A percentile compares a stretch with the other conserved stretches of the same genome.
These are phyloP conservation scores for Fremontodendron californicum DNA, from an alignment of 345 rosid species.

Conservation along the genomic window DNA sequence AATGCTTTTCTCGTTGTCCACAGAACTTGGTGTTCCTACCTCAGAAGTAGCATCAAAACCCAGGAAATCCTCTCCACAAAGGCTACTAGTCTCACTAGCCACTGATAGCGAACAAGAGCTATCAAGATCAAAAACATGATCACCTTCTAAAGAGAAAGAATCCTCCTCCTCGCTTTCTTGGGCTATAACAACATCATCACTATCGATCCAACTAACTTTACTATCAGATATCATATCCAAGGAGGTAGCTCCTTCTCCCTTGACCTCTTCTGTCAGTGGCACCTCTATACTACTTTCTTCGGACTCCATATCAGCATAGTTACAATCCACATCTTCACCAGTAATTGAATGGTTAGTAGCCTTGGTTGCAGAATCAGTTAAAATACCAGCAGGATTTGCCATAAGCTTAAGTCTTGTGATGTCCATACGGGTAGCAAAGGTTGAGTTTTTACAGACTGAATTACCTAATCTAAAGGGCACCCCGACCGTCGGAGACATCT, in stretches of 20 bases:
- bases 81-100: constrained; percentile 71
- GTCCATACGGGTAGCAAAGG: constrained; percentile 33
- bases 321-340: constrained; percentile 33
- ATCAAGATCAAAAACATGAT: constrained; percentile 45
- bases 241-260: constrained; percentile 22
- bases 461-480: constrained; percentile 57
- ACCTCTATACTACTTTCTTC: constrained; percentile 30
- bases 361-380: constrained; percentile 43
- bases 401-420: constrained; percentile 37
- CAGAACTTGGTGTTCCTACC: constrained; percentile 28
- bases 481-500: constrained; percentile 45
- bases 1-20: constrained; percentile 37
- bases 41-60: constrained; percentile 45
- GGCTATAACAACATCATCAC: constrained; percentile 30
- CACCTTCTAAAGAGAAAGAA: constrained; percentile 56
- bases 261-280: constrained; percentile 25
- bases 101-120: constrained; percentile 57
- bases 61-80: constrained; percentile 60
- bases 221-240: constrained; percentile 41
- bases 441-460: constrained; percentile 40
- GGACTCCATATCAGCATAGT: constrained; percentile 31
- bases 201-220: constrained; percentile 34
- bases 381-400: constrained; percentile 32
- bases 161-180: constrained; percentile 57
- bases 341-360: constrained; percentile 22